A percentile compares a stretch with the other conserved stretches of the same genome.
Evolutionary conservation across 345 rosid species (phyloP).

Genomic region (Corchorus capsularis): DNA sequence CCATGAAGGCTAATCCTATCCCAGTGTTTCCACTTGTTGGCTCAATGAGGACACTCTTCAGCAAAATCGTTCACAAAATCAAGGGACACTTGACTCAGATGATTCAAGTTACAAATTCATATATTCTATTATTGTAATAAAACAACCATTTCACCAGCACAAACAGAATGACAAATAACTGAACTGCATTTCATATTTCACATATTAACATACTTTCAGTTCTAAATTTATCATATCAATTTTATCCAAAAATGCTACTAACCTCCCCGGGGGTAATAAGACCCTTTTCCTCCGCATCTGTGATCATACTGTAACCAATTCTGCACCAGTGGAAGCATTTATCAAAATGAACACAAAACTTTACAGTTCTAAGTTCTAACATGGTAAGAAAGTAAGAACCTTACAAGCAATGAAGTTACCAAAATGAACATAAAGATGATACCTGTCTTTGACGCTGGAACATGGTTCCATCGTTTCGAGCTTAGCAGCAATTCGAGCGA

Average conservation of each 20-base stretch:
- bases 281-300: slow-evolving; percentile 82
- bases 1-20: slow-evolving; percentile 87
- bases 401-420: neutral
- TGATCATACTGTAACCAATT: slow-evolving; percentile 90
- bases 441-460: slow-evolving; percentile 89
- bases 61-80: slow-evolving; percentile 13
- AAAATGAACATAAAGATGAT: neutral
- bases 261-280: slow-evolving; percentile 83
- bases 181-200: neutral
- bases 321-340: slow-evolving; percentile 34
- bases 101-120: too few species aligned
- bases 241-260: neutral
- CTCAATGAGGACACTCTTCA: slow-evolving; percentile 83
- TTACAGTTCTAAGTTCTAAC: too few species aligned
- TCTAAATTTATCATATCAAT: neutral
- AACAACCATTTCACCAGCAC: too few species aligned
- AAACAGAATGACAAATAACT: neutral
- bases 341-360: neutral
- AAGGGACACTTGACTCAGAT: slow-evolving; percentile 8
- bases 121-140: too few species aligned
- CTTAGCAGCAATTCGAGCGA: slow-evolving; percentile 78
- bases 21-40: slow-evolving; percentile 99
- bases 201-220: neutral
- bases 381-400: too few species aligned
- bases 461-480: slow-evolving; percentile 84